phyloP scores from a whole-genome alignment of 331 rosid genomes.

The Cydonia oblonga region DNA sequence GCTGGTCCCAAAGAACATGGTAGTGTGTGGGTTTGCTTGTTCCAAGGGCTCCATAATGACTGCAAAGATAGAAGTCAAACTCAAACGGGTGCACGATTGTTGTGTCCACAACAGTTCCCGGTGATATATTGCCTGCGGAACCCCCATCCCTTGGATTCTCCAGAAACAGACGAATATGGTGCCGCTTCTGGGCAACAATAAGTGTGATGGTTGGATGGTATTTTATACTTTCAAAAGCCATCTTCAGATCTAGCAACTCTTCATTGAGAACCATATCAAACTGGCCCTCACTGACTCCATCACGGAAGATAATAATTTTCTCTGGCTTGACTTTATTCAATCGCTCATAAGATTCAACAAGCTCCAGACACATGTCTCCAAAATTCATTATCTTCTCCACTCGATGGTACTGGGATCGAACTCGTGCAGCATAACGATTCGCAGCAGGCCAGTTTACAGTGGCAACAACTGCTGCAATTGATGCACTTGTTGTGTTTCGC shows the following conservation, averaged over 20 bases:
- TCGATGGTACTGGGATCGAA: slow-evolving; percentile 41
- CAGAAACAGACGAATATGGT: slow-evolving; percentile 56
- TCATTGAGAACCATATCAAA: slow-evolving; percentile 84
- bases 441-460: slow-evolving; percentile 78
- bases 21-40: slow-evolving; percentile 84
- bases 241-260: slow-evolving; percentile 49
- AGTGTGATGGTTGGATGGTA: slow-evolving; percentile 55
- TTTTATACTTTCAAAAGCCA: slow-evolving; percentile 16
- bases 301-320: slow-evolving; percentile 54
- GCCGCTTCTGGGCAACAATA: slow-evolving; percentile 71
- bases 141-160: slow-evolving; percentile 33
- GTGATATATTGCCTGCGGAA: slow-evolving; percentile 34
- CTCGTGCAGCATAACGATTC: slow-evolving; percentile 65
- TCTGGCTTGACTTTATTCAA: slow-evolving; percentile 37
- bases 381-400: slow-evolving; percentile 42
- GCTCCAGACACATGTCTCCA: slow-evolving; percentile 55
- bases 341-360: slow-evolving; percentile 33
- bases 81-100: slow-evolving; percentile 54
- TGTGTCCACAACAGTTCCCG: slow-evolving; percentile 72
- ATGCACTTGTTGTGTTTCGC: slow-evolving; percentile 36
- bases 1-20: slow-evolving; percentile 69
- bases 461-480: slow-evolving; percentile 72
- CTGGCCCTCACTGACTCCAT: slow-evolving; percentile 70
- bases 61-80: slow-evolving; percentile 67
- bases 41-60: slow-evolving; percentile 66